These are phyloP conservation scores for Misopates orontium DNA, from an alignment of 257 asterid genomes.

Conservation along the genomic window DNA sequence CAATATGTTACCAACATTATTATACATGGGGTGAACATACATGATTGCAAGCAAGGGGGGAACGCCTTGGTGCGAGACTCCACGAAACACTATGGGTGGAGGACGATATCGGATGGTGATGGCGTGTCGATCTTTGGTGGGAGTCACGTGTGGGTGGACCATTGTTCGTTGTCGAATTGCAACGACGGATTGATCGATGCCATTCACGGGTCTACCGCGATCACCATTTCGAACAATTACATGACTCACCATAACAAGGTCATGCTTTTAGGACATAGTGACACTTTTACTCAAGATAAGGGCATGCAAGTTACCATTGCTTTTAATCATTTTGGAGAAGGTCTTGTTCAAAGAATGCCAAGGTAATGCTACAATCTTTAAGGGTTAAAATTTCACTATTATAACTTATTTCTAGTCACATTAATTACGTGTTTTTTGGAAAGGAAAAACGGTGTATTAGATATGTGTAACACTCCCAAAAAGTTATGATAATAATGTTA, in stretches of 20 bases:
- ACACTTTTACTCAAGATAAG: constrained; percentile 53
- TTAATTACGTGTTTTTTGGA: too few relatives aligned
- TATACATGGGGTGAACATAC: constrained; percentile 72
- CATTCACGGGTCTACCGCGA: constrained; percentile 63
- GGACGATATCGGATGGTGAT: constrained; percentile 78
- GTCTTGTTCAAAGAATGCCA: constrained; percentile 89
- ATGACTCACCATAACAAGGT: constrained; percentile 82
- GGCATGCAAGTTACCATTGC: constrained; percentile 78
- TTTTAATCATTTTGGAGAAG: constrained; percentile 84
- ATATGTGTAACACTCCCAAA: too few relatives aligned
- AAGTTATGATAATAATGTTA: not conserved
- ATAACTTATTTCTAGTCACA: too few relatives aligned
- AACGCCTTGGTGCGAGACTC: constrained; percentile 68
- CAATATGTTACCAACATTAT: constrained; percentile 74
- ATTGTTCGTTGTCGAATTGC: constrained; percentile 67
- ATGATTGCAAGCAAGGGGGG: constrained; percentile 80
- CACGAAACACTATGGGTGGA: constrained; percentile 73
- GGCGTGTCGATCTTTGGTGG: constrained; percentile 76
- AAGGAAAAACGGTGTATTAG: too few relatives aligned
- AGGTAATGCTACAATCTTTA: constrained; percentile 34
- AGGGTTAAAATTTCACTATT: too few relatives aligned
- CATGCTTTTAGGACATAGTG: constrained; percentile 82
- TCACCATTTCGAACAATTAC: constrained; percentile 67
- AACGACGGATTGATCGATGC: constrained; percentile 73
- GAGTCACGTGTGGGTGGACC: constrained; percentile 85